These are phyloP conservation scores for Fusarium nematophilum DNA, from an alignment of 2,329 filamentous ascomycete genomes.

Conservation along the genomic window DNA sequence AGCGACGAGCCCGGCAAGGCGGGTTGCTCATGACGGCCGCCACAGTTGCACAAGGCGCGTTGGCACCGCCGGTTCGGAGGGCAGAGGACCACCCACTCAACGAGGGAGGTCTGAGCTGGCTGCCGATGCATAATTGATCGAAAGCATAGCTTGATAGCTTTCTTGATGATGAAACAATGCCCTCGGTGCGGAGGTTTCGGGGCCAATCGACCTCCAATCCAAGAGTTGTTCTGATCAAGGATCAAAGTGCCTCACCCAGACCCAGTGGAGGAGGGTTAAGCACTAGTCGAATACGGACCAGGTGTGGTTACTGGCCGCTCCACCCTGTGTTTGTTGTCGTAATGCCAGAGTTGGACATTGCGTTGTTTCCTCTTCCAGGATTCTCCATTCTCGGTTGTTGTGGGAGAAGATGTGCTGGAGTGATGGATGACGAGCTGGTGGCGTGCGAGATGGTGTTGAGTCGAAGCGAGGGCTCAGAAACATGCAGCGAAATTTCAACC, in stretches of 20 bases:
- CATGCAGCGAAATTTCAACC: background rate
- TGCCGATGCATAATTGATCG: background rate
- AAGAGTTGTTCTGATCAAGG: constrained; percentile 19
- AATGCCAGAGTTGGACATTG: constrained; percentile 14
- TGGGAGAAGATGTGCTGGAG: background rate
- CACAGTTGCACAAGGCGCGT: constrained; percentile 2
- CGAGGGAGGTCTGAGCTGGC: background rate
- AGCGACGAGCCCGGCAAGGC: background rate
- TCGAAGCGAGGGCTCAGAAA: background rate
- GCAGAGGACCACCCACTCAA: background rate
- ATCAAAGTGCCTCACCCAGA: constrained; percentile 21
- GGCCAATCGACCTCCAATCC: constrained; percentile 7
- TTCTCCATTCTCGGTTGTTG: constrained; percentile 6
- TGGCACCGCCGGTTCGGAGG: background rate
- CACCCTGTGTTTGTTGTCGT: constrained; percentile 23
- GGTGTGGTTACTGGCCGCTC: constrained; percentile 26
- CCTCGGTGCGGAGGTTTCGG: constrained; percentile 33
- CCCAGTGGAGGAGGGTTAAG: background rate
- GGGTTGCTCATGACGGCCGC: constrained; percentile 4
- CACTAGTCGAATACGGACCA: constrained; percentile 32
- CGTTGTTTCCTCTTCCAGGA: constrained; percentile 5
- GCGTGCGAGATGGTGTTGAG: constrained; percentile 2
- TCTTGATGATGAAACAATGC: constrained; percentile 18
- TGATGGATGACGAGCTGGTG: constrained; percentile 17
- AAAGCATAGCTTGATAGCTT: background rate